phyloP scores from a whole-genome alignment of 1,284 basidiomycete species.

The Austroboletus novae-zelandiae region DNA sequence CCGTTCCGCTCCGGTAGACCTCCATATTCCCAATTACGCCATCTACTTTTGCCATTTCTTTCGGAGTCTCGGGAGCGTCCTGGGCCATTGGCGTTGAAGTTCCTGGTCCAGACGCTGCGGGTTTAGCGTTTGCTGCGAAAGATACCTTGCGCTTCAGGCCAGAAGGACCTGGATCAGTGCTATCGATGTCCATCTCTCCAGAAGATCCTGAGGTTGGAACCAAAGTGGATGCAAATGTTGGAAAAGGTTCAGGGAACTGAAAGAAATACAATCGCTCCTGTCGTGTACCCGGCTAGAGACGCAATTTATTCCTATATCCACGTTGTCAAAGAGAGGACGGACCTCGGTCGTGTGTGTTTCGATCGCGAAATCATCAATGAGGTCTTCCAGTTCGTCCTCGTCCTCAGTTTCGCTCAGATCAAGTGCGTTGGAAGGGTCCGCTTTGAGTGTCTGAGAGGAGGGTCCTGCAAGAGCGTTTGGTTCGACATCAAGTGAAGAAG shows the following conservation, averaged over 20 bases:
- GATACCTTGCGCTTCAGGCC: constrained; percentile 51
- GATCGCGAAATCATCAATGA: constrained; percentile 76
- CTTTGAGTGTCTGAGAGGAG: constrained; percentile 37
- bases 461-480: constrained; percentile 24
- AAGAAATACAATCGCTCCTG: constrained; percentile 84
- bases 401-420: constrained; percentile 84
- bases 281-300: constrained; percentile 40
- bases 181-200: constrained; percentile 31
- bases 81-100: constrained; percentile 26
- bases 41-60: constrained; percentile 51
- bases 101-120: constrained; percentile 29
- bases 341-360: constrained; percentile 43
- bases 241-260: constrained; percentile 91
- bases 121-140: constrained; percentile 60
- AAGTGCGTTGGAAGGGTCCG: constrained; percentile 69
- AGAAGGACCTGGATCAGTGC: constrained; percentile 19
- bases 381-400: constrained; percentile 83
- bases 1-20: constrained; percentile 80
- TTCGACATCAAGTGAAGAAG: not conserved
- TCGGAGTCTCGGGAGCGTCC: constrained; percentile 25
- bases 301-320: not conserved
- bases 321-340: constrained; percentile 10
- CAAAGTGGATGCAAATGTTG: constrained; percentile 55
- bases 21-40: constrained; percentile 82
- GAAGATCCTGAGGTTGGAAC: constrained; percentile 17